Percentiles rank a stretch among this genome's conserved stretches.
phyloP scores from a whole-genome alignment of 2,329 filamentous ascomycete species.

The Gnomoniopsis sp. region DNA sequence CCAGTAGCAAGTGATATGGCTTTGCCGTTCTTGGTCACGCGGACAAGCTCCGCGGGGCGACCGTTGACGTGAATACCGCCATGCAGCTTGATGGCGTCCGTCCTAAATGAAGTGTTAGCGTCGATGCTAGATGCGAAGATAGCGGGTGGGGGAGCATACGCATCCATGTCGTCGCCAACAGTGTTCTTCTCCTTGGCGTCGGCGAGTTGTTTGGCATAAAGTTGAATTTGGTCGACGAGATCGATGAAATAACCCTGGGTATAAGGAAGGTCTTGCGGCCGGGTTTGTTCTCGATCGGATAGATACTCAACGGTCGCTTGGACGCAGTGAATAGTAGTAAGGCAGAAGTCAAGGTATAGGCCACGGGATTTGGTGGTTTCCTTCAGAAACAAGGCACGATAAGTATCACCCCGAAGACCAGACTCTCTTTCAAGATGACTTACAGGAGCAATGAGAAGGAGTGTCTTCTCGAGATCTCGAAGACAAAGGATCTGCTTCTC shows the following conservation, averaged over 20 bases:
- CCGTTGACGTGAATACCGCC: constrained; percentile 81
- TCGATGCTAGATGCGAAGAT: constrained; percentile 11
- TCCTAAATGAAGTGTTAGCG: constrained; percentile 31
- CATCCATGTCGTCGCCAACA: constrained; percentile 55
- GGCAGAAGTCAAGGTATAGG: constrained; percentile 82
- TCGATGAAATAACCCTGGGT: constrained; percentile 97
- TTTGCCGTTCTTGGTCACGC: constrained; percentile 76
- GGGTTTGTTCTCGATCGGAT: constrained; percentile 80
- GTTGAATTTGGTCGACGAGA: constrained; percentile 86
- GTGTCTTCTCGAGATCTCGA: constrained; percentile 88
- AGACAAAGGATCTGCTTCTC: constrained; percentile 86
- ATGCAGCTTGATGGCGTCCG: constrained; percentile 73
- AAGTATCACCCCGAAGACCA: constrained; percentile 60
- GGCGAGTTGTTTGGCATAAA: constrained; percentile 82
- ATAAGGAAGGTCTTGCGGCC: constrained; percentile 84
- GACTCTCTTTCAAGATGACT: constrained; percentile 59
- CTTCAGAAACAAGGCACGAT: constrained; percentile 71
- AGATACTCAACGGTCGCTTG: constrained; percentile 85
- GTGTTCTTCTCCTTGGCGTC: constrained; percentile 66
- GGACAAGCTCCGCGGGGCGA: constrained; percentile 78
- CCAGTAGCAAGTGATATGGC: constrained; percentile 74
- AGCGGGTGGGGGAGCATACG: constrained; percentile 40
- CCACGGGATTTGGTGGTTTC: constrained; percentile 69
- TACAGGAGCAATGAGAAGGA: constrained; percentile 90
- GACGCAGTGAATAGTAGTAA: constrained; percentile 85